A percentile compares a stretch with the other conserved stretches of the same genome.
These are phyloP conservation scores for Collybia sordida DNA, from an alignment of 768 basidiomycete genomes.

Conservation along the genomic window DNA sequence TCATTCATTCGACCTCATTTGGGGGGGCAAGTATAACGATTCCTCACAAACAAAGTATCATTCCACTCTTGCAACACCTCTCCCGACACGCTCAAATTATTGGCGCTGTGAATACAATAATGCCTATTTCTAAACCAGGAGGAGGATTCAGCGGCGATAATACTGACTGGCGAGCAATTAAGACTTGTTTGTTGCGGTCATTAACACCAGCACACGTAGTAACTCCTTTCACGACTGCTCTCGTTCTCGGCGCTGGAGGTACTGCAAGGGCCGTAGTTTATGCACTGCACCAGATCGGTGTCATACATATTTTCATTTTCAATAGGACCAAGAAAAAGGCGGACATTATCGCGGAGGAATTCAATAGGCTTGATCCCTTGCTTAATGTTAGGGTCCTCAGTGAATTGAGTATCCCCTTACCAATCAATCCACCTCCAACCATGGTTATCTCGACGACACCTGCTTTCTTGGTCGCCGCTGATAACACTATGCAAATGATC, in stretches of 20 bases:
- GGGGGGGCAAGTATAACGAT: conserved; percentile 87
- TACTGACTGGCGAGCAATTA: conserved; percentile 79
- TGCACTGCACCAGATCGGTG: conserved; percentile 62
- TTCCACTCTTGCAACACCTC: conserved; percentile 61
- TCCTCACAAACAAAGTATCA: conserved; percentile 74
- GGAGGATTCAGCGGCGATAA: conserved; percentile 67
- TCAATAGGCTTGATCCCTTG: conserved; percentile 40
- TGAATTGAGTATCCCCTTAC: conserved; percentile 42
- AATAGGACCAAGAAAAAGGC: conserved; percentile 70
- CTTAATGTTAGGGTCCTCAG: conserved; percentile 53
- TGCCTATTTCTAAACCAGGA: conserved; percentile 37
- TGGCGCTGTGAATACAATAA: conserved; percentile 80
- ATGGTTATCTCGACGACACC: conserved; percentile 77
- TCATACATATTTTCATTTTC: conserved; percentile 62
- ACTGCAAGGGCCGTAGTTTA: conserved; percentile 79
- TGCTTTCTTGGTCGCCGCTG: conserved; percentile 33
- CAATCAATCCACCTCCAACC: conserved; percentile 36
- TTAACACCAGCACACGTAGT: conserved; percentile 30
- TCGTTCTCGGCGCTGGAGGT: conserved; percentile 81
- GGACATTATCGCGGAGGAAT: conserved; percentile 52
- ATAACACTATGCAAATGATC: conserved; percentile 26
- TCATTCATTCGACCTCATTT: conserved; percentile 52
- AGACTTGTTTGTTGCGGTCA: conserved; percentile 38
- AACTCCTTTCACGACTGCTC: conserved; percentile 36
- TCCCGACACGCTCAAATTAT: conserved; percentile 65